phyloP scores from a whole-genome alignment of 768 basidiomycete genomes.

The Macrolepiota dolichaula region DNA sequence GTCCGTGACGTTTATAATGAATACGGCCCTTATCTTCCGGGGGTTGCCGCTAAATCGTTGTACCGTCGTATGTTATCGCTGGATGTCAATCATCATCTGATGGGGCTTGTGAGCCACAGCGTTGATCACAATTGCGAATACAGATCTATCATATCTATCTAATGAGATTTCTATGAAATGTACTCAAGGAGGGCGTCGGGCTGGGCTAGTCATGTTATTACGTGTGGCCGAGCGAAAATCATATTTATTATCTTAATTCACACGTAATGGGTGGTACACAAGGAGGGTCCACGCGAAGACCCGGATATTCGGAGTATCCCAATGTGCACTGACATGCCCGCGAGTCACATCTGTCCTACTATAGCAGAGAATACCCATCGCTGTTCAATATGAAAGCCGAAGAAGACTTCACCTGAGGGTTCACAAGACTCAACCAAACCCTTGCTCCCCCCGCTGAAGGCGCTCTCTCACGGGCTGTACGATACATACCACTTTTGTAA shows the following conservation, averaged over 20 bases:
- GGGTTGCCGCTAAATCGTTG: background rate
- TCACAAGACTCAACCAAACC: background rate
- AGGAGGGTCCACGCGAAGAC: background rate
- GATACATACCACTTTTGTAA: background rate
- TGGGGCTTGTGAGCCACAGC: background rate
- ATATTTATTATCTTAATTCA: background rate
- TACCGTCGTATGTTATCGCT: slow-evolving; percentile 1
- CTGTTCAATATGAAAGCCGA: background rate
- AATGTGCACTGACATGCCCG: background rate
- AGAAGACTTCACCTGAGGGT: background rate
- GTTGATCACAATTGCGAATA: background rate
- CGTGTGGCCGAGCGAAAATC: background rate
- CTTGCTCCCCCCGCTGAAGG: background rate
- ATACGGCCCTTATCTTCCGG: background rate
- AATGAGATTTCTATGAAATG: background rate
- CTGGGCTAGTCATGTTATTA: background rate
- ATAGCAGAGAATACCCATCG: background rate
- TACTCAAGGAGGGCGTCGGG: background rate
- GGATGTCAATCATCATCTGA: slow-evolving; percentile 12
- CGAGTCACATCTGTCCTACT: background rate
- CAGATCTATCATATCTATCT: background rate
- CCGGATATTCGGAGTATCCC: background rate
- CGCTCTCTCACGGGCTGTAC: background rate
- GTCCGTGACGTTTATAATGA: background rate
- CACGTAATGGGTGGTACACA: background rate